Evolutionary conservation across 257 asterid genomes (phyloP).

Genomic region (Rehmannia glutinosa): DNA sequence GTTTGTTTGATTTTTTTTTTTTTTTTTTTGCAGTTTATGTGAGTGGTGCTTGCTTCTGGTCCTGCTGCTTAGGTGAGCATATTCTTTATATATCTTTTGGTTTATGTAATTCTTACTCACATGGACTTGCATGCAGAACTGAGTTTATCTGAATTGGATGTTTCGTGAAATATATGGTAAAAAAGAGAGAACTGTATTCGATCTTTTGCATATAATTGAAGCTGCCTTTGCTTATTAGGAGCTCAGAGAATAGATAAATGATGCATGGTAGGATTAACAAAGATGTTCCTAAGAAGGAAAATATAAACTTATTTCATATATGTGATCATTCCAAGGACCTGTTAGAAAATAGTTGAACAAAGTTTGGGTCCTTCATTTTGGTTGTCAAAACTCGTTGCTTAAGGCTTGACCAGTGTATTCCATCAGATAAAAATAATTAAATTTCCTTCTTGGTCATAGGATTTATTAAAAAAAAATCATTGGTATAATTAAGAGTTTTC

Average conservation of each 20-base stretch:
- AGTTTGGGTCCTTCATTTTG: too few relatives aligned
- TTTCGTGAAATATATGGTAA: not conserved
- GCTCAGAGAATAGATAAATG: not conserved
- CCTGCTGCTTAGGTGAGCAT: conserved; percentile 8
- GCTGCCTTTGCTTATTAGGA: too few relatives aligned
- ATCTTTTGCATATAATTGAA: not conserved
- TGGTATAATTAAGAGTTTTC: too few relatives aligned
- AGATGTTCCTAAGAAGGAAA: not conserved
- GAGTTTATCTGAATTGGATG: not conserved
- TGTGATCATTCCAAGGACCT: too few relatives aligned
- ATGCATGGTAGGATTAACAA: too few relatives aligned
- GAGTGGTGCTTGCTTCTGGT: conserved; percentile 3
- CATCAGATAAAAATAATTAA: too few relatives aligned
- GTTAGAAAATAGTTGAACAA: too few relatives aligned
- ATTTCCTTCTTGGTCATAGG: too few relatives aligned
- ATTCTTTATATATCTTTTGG: not conserved
- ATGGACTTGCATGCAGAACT: conserved; percentile 13
- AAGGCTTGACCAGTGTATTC: too few relatives aligned
- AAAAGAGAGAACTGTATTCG: not conserved
- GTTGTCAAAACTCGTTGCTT: too few relatives aligned
- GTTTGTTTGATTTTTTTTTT: not conserved
- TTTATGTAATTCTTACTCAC: not conserved
- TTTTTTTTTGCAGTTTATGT: not conserved
- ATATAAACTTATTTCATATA: not conserved
- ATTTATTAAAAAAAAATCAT: too few relatives aligned